Conservation (phyloP, 257 asterid genomes). For the Salvia miltiorrhiza region DNA sequence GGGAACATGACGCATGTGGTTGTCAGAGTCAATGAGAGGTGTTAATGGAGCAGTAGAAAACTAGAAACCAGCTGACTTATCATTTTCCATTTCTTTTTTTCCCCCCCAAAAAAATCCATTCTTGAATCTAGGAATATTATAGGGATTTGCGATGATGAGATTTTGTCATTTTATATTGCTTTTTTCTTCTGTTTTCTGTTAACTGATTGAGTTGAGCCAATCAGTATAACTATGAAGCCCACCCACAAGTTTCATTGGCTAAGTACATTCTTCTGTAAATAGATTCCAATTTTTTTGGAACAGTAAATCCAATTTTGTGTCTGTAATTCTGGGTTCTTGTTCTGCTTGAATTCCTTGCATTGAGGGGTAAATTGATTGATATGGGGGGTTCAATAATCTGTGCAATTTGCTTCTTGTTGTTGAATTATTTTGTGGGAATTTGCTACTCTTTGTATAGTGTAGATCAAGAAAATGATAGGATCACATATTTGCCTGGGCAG, state of each 20-base stretch:
- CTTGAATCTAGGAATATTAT: conserved; percentile 27
- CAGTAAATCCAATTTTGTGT: conserved; percentile 24
- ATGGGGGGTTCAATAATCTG: conserved; percentile 32
- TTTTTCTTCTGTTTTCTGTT: conserved; percentile 11
- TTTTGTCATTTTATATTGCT: conserved; percentile 23
- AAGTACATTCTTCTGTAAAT: conserved; percentile 22
- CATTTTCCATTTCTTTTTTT: not conserved
- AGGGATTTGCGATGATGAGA: conserved; percentile 36
- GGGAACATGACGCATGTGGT: conserved; percentile 34
- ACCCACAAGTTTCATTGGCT: conserved; percentile 19
- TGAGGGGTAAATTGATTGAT: not conserved
- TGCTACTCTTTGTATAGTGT: conserved; percentile 39
- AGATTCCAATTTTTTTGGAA: conserved; percentile 17
- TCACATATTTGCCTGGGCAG: conserved; percentile 78
- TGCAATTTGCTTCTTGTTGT: conserved; percentile 25
- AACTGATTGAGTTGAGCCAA: conserved; percentile 18
- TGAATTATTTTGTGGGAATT: conserved; percentile 40
- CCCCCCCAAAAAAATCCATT: not conserved
- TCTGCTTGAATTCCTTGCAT: not conserved
- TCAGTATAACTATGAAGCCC: conserved; percentile 21
- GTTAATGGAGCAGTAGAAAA: conserved; percentile 15
- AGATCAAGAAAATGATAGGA: conserved; percentile 79
- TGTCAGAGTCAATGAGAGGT: conserved; percentile 12
- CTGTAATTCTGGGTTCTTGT: conserved; percentile 26
- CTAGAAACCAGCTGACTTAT: conserved; percentile 34